These are phyloP conservation scores for Neurospora sp. DNA, from an alignment of 2,329 filamentous ascomycete species.

Conservation along the genomic window DNA sequence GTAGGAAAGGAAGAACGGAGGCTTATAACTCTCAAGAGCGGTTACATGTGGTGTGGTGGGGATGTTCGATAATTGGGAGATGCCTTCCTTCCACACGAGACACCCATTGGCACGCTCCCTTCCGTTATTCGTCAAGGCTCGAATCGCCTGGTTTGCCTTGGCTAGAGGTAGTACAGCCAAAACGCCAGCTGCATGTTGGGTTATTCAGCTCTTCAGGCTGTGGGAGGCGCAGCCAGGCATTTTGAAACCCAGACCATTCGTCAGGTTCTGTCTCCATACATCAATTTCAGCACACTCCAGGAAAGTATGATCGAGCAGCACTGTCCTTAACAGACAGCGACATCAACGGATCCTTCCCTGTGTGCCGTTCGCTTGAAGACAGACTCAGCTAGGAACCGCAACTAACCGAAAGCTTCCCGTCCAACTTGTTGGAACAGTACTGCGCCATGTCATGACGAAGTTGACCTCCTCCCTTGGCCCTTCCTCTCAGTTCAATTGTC, in stretches of 20 bases:
- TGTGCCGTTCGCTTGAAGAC: no score
- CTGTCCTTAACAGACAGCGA: neutral
- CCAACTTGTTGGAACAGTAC: conserved; percentile 3
- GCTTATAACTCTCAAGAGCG: neutral
- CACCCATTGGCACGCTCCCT: no score
- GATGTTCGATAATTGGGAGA: neutral
- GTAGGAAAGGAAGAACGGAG: neutral
- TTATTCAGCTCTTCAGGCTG: no score
- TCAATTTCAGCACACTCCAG: neutral
- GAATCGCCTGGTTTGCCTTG: neutral
- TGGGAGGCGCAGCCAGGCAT: neutral
- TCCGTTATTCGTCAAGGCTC: no score
- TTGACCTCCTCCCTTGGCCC: neutral
- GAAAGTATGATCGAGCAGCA: neutral
- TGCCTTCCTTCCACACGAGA: no score
- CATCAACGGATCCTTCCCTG: no score
- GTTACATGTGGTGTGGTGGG: neutral
- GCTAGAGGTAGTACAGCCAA: neutral
- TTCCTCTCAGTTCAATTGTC: neutral
- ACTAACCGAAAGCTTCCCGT: neutral
- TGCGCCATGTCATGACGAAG: conserved; percentile 14
- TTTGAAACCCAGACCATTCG: neutral
- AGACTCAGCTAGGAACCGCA: no score
- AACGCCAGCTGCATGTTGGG: neutral
- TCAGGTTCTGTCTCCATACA: neutral